Base-by-base conservation (phyloP, 2,329 filamentous ascomycete species). In the Pseudocercospora macadamiae region DNA sequence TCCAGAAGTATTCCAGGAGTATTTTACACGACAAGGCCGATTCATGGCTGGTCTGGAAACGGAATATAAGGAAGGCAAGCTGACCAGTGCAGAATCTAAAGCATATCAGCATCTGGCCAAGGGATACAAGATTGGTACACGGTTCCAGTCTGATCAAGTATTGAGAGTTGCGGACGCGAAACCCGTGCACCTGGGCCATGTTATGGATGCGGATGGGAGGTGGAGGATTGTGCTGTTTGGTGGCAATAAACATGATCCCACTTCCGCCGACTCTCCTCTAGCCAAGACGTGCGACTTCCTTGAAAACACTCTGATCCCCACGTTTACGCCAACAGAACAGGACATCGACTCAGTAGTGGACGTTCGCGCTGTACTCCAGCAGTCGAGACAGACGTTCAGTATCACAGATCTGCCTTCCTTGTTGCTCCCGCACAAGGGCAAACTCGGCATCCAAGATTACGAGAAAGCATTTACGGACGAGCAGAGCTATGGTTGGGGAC, bases 321-420 rank as follows among this genome's bases (percentile, higher is more conserved):
- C 67, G n/a, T 76, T 71, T 59, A 82, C 78, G 0, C 77, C 78
- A 1, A 37, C 57, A 1, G 66, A 57, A 3, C 64, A 70, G 6
- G 68, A 73, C 5, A 75, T 83, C 18, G 76, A 81, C 64, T 77
- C 74, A 10, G 64, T 85, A 3, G 77, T 90, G 30, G 86, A 89
- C 28, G 75, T 89, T 4, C 68, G 72, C 4, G 71, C 68, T 2
- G 60, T 73, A 0, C 59, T 73, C 2, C 71, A 68, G 54, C 70
- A 74, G 21, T 58, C 63, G 5, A 66, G 72, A 8, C 60, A 67
- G 26, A 63, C 59, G 3, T 60, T 70, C 37, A 51, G 66, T 5
- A 64, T 79, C 7, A 69, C 77, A 3, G 67, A 71, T n/a, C 70
- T 80, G 28, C 78, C 78, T 0, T 68, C 73, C 3, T 63, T 81